phyloP scores from a whole-genome alignment of 2,329 filamentous ascomycete species.

The Nemania diffusa region DNA sequence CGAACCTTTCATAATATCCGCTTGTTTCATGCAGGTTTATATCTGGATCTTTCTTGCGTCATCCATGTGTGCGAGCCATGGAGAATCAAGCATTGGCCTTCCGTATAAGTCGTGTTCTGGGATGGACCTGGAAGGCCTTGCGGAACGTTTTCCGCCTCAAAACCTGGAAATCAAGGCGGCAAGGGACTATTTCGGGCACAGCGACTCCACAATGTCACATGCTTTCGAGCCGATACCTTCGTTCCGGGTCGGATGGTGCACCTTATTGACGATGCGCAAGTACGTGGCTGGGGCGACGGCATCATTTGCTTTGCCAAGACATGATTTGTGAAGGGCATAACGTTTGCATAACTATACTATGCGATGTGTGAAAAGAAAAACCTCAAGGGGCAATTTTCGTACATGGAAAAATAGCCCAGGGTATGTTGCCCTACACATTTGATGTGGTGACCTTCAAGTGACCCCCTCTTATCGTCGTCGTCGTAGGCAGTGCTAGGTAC shows the following conservation, averaged over 20 bases:
- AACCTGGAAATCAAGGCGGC: neutral
- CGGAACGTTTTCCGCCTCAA: neutral
- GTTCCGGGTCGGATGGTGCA: neutral
- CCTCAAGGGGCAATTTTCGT: too few relatives aligned
- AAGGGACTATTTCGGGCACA: neutral
- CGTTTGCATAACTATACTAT: neutral
- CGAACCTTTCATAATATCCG: neutral
- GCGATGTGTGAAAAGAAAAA: too few relatives aligned
- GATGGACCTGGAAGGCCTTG: neutral
- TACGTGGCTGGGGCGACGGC: neutral
- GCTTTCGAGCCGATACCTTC: neutral
- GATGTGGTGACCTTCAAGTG: too few relatives aligned
- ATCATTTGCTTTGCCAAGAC: neutral
- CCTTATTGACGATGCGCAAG: neutral
- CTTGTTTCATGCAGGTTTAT: neutral
- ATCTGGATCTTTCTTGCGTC: neutral
- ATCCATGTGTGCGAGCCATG: neutral
- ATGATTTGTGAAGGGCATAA: neutral
- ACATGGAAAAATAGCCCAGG: too few relatives aligned
- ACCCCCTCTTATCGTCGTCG: too few relatives aligned
- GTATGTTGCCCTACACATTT: too few relatives aligned
- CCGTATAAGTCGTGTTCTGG: neutral
- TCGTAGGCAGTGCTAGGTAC: too few relatives aligned
- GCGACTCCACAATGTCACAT: neutral
- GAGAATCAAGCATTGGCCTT: neutral